Base-by-base conservation (phyloP, 345 rosid genomes). In the Carallia pectinifolia region DNA sequence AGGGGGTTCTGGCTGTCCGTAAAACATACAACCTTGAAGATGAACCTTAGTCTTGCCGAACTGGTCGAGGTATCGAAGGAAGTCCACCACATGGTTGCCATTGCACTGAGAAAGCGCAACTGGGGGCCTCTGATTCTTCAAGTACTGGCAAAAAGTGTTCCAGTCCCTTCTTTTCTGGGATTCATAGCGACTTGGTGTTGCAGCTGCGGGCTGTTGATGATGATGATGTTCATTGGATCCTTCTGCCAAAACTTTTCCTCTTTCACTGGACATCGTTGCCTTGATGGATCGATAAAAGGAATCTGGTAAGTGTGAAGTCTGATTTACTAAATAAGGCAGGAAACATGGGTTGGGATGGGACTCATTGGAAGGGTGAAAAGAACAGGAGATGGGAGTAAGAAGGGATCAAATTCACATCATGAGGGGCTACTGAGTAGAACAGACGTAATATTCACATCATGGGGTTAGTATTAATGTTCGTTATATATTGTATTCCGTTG, bases 21-120 rank as follows among this genome's bases (percentile, higher is more conserved):
- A 91, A 74, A 89, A 91, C 79, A 86, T 82, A 78, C 97, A 91
- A 1, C 91, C 91, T 71, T 84, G 88, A 8, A 85, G 72, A 74
- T 89, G 95, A 48, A 89, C 95, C 75, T 87, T 89, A 6, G 95
- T 89, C 81, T 89, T 89, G n/a, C 96, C 96, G 38, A 89, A 89
- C 79, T 89, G 96, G 74, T 89, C 96, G 18, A 89, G 82, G 77
- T 89, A 89, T 36, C 90, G 74, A 53, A 89, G 87, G 73, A 89
- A 89, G 34, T 89, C 89, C 52, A 89, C 85, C 34, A 89, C 88
- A 50, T 89, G 90, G 72, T 79, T 87, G 76, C 82, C 80, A 73
- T 77, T 87, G 78, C 91, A 89, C 64, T 84, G 85, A 9, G 92
- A 76, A 60, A 89, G 81, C 1, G 87, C 77, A 15, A 89, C 90